Conservation (phyloP, 1,284 basidiomycete species). For the Cryptococcus deneoformans region DNA sequence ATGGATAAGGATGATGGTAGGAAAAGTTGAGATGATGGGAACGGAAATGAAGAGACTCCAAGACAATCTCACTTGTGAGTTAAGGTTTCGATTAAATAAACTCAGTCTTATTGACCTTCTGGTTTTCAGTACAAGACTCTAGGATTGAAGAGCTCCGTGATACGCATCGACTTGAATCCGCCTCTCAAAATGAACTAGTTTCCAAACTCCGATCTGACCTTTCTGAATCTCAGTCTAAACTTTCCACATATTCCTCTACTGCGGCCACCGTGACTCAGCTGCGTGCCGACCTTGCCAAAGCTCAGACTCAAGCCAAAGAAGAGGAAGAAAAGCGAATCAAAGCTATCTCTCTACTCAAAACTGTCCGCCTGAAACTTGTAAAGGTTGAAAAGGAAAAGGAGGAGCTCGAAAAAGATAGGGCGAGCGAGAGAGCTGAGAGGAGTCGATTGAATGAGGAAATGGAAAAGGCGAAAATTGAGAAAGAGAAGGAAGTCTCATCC, state of each 20-base stretch:
- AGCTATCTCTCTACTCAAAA: conserved; percentile 82
- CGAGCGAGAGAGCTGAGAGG: conserved; percentile 64
- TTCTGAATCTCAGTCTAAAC: conserved; percentile 63
- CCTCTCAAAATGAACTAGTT: conserved; percentile 70
- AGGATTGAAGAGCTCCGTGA: conserved; percentile 78
- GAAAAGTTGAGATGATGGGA: conserved; percentile 64
- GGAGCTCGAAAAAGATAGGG: conserved; percentile 59
- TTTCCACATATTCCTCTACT: conserved; percentile 50
- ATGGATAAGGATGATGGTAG: conserved; percentile 64
- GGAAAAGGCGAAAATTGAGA: conserved; percentile 56
- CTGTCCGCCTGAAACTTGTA: conserved; percentile 85
- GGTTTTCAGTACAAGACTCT: conserved; percentile 67
- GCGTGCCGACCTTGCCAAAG: conserved; percentile 60
- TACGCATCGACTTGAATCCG: conserved; percentile 70
- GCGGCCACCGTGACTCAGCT: conserved; percentile 59
- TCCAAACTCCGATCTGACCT: conserved; percentile 67
- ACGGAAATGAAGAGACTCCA: conserved; percentile 68
- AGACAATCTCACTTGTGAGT: conserved; percentile 67
- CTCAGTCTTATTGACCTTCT: neutral
- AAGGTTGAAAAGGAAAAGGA: conserved; percentile 91
- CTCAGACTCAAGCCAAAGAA: conserved; percentile 67
- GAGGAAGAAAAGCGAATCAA: conserved; percentile 96
- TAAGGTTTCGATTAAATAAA: conserved; percentile 28
- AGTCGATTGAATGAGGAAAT: conserved; percentile 48
- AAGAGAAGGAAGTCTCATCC: conserved; percentile 65